phyloP scores from a whole-genome alignment of 148 eudicot genomes.

The Simmondsia chinensis region DNA sequence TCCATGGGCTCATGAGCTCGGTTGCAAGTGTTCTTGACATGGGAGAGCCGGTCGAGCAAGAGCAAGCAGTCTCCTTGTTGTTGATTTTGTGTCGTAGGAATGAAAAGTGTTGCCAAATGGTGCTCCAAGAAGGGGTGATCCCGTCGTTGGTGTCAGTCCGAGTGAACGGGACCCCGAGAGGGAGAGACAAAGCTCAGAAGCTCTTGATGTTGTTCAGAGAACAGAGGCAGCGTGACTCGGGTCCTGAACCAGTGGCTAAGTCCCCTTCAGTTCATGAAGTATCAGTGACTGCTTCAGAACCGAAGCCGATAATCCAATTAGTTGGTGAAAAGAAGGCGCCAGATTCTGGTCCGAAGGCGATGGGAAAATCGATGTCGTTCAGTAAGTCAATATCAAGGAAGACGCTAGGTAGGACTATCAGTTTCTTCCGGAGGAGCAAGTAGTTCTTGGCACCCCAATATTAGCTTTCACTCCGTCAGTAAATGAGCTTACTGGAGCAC shows the following conservation, averaged over 20 bases:
- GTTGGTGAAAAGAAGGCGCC: constrained; percentile 14
- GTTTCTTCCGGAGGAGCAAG: constrained; percentile 71
- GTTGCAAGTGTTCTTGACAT: constrained; percentile 59
- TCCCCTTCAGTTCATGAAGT: constrained; percentile 24
- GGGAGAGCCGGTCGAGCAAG: constrained; percentile 75
- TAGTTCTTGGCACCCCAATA: constrained; percentile 49
- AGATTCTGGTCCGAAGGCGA: constrained; percentile 19
- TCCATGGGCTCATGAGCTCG: constrained; percentile 39
- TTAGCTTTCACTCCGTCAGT: too few relatives aligned
- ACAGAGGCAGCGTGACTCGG: constrained; percentile 67
- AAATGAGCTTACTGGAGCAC: too few relatives aligned
- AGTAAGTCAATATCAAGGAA: constrained; percentile 49
- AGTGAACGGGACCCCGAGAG: constrained; percentile 91
- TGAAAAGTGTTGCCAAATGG: constrained; percentile 74
- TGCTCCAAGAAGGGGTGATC: constrained; percentile 92
- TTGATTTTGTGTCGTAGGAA: constrained; percentile 58
- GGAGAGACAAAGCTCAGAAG: constrained; percentile 82
- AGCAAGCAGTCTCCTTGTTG: constrained; percentile 80
- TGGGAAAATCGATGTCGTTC: too few relatives aligned
- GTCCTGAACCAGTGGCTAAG: constrained; percentile 33
- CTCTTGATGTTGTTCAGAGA: constrained; percentile 83
- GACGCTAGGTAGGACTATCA: constrained; percentile 43
- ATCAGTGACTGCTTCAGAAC: too few relatives aligned
- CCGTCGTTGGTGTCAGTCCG: constrained; percentile 80
- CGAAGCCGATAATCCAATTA: constrained; percentile 21